Percentiles rank a stretch among this genome's conserved stretches.
These are phyloP conservation scores for Helicocarpus griseus DNA, from an alignment of 2,329 filamentous ascomycete genomes.

Conservation along the genomic window DNA sequence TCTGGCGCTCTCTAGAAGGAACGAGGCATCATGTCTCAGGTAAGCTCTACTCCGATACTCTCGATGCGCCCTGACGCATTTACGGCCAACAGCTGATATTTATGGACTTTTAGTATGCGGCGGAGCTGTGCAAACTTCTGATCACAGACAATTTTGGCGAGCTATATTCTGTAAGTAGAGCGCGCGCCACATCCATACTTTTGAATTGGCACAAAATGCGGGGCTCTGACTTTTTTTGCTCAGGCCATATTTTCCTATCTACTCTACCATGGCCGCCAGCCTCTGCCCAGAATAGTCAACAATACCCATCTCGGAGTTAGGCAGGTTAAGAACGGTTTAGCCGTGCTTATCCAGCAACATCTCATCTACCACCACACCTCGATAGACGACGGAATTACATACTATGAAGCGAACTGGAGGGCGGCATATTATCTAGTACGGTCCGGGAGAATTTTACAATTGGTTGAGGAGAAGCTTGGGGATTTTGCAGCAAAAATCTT, in stretches of 20 bases:
- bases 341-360: constrained; percentile 79
- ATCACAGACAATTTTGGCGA: constrained; percentile 86
- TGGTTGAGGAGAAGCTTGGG: constrained; percentile 66
- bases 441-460: constrained; percentile 67
- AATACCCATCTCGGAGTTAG: constrained; percentile 63
- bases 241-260: constrained; percentile 80
- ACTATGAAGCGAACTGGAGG: constrained; percentile 75
- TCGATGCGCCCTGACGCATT: neutral
- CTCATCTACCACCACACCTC: constrained; percentile 66
- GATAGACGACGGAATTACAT: constrained; percentile 51
- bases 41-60: constrained; percentile 29
- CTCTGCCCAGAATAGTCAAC: constrained; percentile 57
- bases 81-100: constrained; percentile 15
- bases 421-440: constrained; percentile 76
- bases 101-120: constrained; percentile 50
- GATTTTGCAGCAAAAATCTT: constrained; percentile 64
- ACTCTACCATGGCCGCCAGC: constrained; percentile 67
- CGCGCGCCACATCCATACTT: too few relatives aligned
- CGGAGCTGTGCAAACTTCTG: constrained; percentile 82
- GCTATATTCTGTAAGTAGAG: constrained; percentile 78
- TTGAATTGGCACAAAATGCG: neutral
- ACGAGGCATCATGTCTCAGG: constrained; percentile 43
- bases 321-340: constrained; percentile 71
- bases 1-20: constrained; percentile 65
- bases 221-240: constrained; percentile 3